Conservation (phyloP, 176 grass and related monocot species). For the Paspalum notatum region DNA sequence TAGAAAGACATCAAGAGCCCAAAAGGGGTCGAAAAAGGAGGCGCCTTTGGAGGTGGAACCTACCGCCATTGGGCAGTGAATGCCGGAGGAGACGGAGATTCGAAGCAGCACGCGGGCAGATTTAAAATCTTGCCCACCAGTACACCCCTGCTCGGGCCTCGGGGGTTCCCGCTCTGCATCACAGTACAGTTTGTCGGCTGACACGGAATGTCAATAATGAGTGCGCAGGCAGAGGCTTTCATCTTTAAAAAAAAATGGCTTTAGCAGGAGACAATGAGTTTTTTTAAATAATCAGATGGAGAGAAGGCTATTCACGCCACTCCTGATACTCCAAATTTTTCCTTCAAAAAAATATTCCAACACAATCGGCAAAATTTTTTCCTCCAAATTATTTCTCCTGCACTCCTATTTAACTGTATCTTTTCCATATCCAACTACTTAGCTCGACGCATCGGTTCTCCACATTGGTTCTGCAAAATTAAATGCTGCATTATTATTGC, state of each 20-base stretch:
- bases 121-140: conserved; percentile 15
- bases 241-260: neutral
- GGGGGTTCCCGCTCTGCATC: neutral
- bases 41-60: conserved; percentile 50
- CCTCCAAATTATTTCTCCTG: no score
- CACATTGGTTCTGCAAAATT: no score
- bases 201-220: neutral
- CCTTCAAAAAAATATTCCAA: no score
- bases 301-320: no score
- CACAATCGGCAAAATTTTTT: no score
- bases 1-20: conserved; percentile 17
- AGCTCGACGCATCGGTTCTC: no score
- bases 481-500: no score
- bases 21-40: conserved; percentile 41
- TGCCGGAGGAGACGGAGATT: conserved; percentile 44
- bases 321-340: no score
- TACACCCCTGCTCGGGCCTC: neutral
- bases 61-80: conserved; percentile 34
- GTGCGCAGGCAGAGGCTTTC: neutral
- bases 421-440: no score
- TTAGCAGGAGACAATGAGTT: neutral
- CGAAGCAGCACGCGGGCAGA: conserved; percentile 28
- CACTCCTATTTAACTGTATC: no score
- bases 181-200: conserved; percentile 25
- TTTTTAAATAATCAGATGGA: no score